Evolutionary conservation across 306 rosid species (phyloP).

Genomic region (Argentina anserina): DNA sequence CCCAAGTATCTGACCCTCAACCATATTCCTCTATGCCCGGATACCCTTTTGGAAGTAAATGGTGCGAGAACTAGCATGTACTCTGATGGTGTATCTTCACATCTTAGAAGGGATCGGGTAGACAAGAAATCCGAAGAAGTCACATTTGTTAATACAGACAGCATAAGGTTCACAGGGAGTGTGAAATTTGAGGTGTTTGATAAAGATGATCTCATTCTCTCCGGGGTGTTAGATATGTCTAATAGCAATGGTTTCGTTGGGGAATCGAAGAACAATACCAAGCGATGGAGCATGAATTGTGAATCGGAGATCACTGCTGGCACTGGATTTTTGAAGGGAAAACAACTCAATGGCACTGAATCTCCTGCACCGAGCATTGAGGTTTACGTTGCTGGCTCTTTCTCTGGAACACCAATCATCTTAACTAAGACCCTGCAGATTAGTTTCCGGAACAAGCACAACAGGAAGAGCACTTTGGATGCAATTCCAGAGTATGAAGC

Average conservation of each 20-base stretch:
- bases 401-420: constrained; percentile 69
- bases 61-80: constrained; percentile 66
- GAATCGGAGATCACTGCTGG: constrained; percentile 46
- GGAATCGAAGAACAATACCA: constrained; percentile 45
- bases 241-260: constrained; percentile 49
- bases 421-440: constrained; percentile 73
- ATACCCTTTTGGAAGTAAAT: constrained; percentile 79
- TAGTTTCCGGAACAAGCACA: constrained; percentile 53
- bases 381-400: constrained; percentile 88
- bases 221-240: constrained; percentile 69
- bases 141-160: constrained; percentile 83
- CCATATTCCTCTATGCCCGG: constrained; percentile 71
- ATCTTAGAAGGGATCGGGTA: constrained; percentile 81
- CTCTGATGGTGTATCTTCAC: constrained; percentile 62
- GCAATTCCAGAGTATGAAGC: constrained; percentile 78
- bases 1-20: constrained; percentile 65
- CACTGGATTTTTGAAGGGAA: constrained; percentile 62
- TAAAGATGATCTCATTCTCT: constrained; percentile 63
- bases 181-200: constrained; percentile 76
- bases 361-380: constrained; percentile 58
- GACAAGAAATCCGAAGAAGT: constrained; percentile 85
- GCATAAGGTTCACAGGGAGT: constrained; percentile 69
- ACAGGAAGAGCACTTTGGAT: constrained; percentile 53
- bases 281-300: constrained; percentile 79
- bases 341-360: constrained; percentile 45